Conservation (phyloP, 257 asterid species). For the Penstemon eatonii region DNA sequence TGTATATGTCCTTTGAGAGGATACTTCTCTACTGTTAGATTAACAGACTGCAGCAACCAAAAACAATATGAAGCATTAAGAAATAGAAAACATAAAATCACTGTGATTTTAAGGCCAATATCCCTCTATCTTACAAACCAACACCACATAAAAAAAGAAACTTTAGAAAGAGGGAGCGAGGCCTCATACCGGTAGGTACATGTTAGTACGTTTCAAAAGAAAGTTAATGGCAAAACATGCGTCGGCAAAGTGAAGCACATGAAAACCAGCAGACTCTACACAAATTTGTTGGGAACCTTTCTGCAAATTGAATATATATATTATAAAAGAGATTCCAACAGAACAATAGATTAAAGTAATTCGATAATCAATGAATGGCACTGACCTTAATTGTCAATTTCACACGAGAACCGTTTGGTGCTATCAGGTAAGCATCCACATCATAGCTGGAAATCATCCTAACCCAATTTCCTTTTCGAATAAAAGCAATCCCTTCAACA, state of each 20-base stretch:
- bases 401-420: slow-evolving; percentile 54
- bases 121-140: slow-evolving; percentile 14
- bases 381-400: slow-evolving; percentile 75
- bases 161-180: slow-evolving; percentile 7
- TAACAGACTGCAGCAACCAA: slow-evolving; percentile 67
- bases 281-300: slow-evolving; percentile 77
- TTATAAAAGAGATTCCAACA: slow-evolving; percentile 28
- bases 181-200: slow-evolving; percentile 55
- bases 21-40: slow-evolving; percentile 81
- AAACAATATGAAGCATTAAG: slow-evolving; percentile 23
- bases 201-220: slow-evolving; percentile 54
- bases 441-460: slow-evolving; percentile 77
- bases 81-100: slow-evolving; percentile 9
- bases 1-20: slow-evolving; percentile 72
- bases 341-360: slow-evolving; percentile 14
- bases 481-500: slow-evolving; percentile 68
- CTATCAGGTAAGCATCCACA: slow-evolving; percentile 69
- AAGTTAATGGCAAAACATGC: slow-evolving; percentile 60
- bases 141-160: slow-evolving; percentile 4
- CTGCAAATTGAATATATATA: slow-evolving; percentile 52
- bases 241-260: slow-evolving; percentile 76
- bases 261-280: slow-evolving; percentile 84
- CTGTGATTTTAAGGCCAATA: background rate
- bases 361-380: slow-evolving; percentile 22
- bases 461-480: slow-evolving; percentile 87